phyloP scores from a whole-genome alignment of 768 basidiomycete genomes.

The Postia placenta region DNA sequence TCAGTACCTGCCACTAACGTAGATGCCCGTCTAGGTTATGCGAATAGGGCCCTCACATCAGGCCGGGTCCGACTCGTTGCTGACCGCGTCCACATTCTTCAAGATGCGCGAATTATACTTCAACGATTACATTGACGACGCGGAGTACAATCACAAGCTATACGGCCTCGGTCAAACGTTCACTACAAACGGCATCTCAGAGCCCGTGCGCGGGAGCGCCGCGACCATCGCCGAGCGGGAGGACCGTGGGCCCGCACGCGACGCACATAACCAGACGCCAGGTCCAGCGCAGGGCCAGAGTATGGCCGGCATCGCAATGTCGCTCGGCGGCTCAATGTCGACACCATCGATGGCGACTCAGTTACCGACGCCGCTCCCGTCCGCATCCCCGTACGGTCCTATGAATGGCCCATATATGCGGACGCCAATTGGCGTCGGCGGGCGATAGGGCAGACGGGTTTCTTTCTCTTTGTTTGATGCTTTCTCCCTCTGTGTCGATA shows the following conservation, averaged over 20 bases:
- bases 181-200: slow-evolving; percentile 58
- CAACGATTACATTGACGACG: slow-evolving; percentile 80
- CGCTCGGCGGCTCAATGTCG: slow-evolving; percentile 36
- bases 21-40: slow-evolving; percentile 64
- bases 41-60: slow-evolving; percentile 91
- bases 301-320: slow-evolving; percentile 33
- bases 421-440: slow-evolving; percentile 38
- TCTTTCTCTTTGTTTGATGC: not conserved
- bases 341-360: slow-evolving; percentile 31
- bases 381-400: slow-evolving; percentile 49
- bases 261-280: slow-evolving; percentile 54
- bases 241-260: slow-evolving; percentile 46
- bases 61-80: slow-evolving; percentile 94
- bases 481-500: not conserved
- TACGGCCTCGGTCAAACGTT: slow-evolving; percentile 83
- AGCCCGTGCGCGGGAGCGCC: slow-evolving; percentile 55
- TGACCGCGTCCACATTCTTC: slow-evolving; percentile 94
- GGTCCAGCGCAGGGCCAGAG: slow-evolving; percentile 37
- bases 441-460: slow-evolving; percentile 12
- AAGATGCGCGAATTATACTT: slow-evolving; percentile 93
- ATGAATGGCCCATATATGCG: slow-evolving; percentile 68
- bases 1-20: not conserved
- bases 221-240: slow-evolving; percentile 81
- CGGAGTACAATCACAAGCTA: slow-evolving; percentile 74
- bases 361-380: slow-evolving; percentile 40